Base-by-base conservation (phyloP, 2,329 filamentous ascomycete species). In the Leptographium lundbergii region DNA sequence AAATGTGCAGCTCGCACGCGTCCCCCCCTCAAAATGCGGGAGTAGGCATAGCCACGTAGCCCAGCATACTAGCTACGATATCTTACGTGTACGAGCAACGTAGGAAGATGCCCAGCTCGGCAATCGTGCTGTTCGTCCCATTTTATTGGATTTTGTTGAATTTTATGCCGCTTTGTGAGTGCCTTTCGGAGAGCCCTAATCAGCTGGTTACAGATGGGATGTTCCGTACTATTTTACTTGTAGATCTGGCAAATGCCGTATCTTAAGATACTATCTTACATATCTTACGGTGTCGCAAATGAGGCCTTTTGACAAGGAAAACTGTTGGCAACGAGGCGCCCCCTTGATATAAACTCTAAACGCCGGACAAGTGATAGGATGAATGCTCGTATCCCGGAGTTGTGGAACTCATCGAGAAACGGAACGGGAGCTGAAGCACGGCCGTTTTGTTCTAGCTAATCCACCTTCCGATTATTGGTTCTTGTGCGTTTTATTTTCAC, bases 341-440 rank as follows among this genome's bases (percentile, higher is more conserved):
- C 55, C 55, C 42, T 45, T 57, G 55, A 48, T 50, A 34, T 56
- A 22, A 50, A 57, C 42, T 50, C 55, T 57, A 34, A 57, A 57
- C 55, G n/a, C 55, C 42, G 55, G 55, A 22, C 42, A 27, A 25
- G 36, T n/a, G 10, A 14, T 24, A 14, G 17, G 32, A 11, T 14
- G 7, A 25, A 25, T 50, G 10, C n/a, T 42, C 13, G 13, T 14
- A 42, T 19, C 39, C 39, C 42, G 42, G 7, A n/a, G 42, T 45
- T 45, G 42, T 45, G 42, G 6, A 19, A 45, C 19, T n/a, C n/a
- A 7, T n/a, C 17, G 7, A 45, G 42, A 45, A 45, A 45, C 42
- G 19, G 19, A 45, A 9, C 19, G 42, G 17, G 6, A 45, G 42
- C 42, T 45, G 42, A 45, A 45, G 19, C 19, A 17, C 39, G 39